Evolutionary conservation across 768 basidiomycete species (phyloP), one percentile per base, ranked within the genome.

Genomic region (Termitomyces sp.): DNA sequence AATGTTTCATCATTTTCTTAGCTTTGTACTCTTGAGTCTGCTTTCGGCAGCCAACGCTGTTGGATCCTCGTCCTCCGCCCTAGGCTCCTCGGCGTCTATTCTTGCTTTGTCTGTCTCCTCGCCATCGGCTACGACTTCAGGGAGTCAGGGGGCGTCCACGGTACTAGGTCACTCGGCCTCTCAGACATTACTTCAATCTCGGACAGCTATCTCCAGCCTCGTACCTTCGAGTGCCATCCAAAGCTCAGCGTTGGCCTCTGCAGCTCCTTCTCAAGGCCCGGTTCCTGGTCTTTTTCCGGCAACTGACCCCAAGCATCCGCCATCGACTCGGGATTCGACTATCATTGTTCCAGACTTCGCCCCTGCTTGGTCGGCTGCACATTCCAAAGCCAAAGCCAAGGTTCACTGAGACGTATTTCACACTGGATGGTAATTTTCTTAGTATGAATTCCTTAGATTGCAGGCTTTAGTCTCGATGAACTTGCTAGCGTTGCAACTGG

Each of bases 401-500:
- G 75, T 78, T 40, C 63, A 64, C n/a, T 17, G 9, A 14, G 1
- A 31, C 16, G 11, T 27, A 19, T 3, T n/a, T 10, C 32, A 5
- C 4, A 27, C 16, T 23, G 10, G 4, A 19, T 35, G 11, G 25
- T 27, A 4, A 27, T 34, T 34, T 48, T 19, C 34, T 49, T 3
- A 42, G 2, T 10, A 21, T 55, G 3, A 27, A 59, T 10, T 17
- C 65, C 9, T 51, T 29, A 75, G 72, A 68, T 76, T 7, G 61
- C 73, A 2, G 52, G 48, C 23, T 75, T 74, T 52, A 70, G 74
- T 16, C 68, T 81, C n/a, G 74, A 79, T 31, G 72, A 81, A 62
- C 79, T 81, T 56, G 78, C 76, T 11, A 78, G 76, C 29, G 66
- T 80, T 31, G 73, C 75, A 17, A 82, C 81, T 32, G 82, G 82